Evolutionary conservation across 768 basidiomycete genomes (phyloP).

Genomic region (Mycena maculata): DNA sequence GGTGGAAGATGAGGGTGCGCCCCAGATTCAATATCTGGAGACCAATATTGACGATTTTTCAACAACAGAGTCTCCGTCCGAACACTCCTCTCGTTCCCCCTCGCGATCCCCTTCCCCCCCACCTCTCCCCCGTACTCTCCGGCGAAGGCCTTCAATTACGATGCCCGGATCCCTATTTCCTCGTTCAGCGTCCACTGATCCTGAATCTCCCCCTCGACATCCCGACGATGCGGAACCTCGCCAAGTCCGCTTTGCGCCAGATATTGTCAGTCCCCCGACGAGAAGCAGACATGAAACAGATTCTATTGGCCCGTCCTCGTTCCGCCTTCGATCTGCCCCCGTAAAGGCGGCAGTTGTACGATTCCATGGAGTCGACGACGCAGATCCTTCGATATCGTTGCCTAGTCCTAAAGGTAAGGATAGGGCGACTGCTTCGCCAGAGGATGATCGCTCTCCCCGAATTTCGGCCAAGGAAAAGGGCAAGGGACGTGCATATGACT

Average conservation of each 20-base stretch:
- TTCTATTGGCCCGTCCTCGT: constrained; percentile 26
- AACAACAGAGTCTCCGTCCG: constrained; percentile 24
- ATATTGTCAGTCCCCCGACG: constrained; percentile 30
- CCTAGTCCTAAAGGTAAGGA: constrained; percentile 51
- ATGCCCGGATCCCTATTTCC: constrained; percentile 88
- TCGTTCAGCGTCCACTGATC: constrained; percentile 75
- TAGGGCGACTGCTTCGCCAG: background rate
- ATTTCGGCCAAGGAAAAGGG: constrained; percentile 50
- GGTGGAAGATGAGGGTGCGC: constrained; percentile 28
- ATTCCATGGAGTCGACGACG: constrained; percentile 62
- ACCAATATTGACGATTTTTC: background rate
- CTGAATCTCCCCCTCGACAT: constrained; percentile 44
- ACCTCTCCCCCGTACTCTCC: constrained; percentile 47
- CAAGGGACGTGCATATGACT: constrained; percentile 55
- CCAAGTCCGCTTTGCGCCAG: constrained; percentile 55
- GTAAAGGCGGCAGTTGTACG: constrained; percentile 62
- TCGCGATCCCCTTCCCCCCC: constrained; percentile 46
- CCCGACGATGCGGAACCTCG: constrained; percentile 39
- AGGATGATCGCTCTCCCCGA: constrained; percentile 34
- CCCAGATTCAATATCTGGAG: constrained; percentile 14
- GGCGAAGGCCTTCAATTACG: constrained; percentile 59
- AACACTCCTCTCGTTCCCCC: constrained; percentile 9
- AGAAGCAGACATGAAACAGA: constrained; percentile 32
- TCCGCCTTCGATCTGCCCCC: constrained; percentile 47
- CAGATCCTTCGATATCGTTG: constrained; percentile 63